phyloP scores from a whole-genome alignment of 495 filamentous ascomycete genomes.

The Penicillium parvum region DNA sequence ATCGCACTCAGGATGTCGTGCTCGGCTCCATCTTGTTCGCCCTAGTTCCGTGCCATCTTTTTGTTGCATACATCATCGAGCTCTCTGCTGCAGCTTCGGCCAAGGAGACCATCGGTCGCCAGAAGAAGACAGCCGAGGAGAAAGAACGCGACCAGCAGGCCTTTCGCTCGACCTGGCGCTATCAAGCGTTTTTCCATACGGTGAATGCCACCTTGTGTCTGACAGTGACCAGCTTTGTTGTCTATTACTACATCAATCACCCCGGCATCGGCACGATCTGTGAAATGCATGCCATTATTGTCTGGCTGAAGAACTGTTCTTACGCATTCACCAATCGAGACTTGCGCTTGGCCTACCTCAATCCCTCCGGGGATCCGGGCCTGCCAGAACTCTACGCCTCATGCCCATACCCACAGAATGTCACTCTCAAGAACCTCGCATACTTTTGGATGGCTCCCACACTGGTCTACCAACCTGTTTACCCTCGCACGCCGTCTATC shows the following conservation, averaged over 20 bases:
- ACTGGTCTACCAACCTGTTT: conserved; percentile 93
- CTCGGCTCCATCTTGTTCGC: conserved; percentile 73
- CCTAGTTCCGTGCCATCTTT: conserved; percentile 82
- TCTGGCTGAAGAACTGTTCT: conserved; percentile 91
- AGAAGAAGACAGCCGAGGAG: conserved; percentile 57
- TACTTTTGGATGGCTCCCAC: conserved; percentile 99
- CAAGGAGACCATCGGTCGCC: conserved; percentile 56
- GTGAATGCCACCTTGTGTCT: conserved; percentile 82
- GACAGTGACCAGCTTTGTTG: conserved; percentile 71
- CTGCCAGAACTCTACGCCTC: conserved; percentile 73
- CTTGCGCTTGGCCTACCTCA: conserved; percentile 79
- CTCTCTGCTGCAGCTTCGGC: conserved; percentile 72
- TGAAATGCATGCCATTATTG: conserved; percentile 88
- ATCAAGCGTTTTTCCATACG: conserved; percentile 71
- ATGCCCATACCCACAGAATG: conserved; percentile 88
- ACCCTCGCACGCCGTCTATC: conserved; percentile 73
- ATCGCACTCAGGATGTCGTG: conserved; percentile 70
- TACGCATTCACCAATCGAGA: conserved; percentile 97
- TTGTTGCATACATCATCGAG: conserved; percentile 86
- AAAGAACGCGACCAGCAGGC: conserved; percentile 41
- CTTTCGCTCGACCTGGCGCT: conserved; percentile 70
- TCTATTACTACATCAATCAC: conserved; percentile 88
- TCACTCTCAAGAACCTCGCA: conserved; percentile 75
- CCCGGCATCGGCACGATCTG: conserved; percentile 88
- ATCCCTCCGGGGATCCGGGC: conserved; percentile 52